Conservation (phyloP, 805 yeast species). For the Candida oleophila region DNA sequence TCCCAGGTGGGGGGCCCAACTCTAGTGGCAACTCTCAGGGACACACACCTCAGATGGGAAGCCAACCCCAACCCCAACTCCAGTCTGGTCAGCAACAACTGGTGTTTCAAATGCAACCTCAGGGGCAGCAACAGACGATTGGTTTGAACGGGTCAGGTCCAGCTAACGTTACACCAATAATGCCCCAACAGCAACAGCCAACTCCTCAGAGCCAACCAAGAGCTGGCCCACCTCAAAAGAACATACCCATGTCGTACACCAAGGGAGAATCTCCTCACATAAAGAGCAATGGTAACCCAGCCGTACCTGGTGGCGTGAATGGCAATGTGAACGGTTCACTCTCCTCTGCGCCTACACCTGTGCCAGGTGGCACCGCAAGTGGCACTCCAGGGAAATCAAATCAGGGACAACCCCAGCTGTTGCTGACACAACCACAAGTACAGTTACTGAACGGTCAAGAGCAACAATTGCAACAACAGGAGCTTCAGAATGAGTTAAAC, state of each 20-base stretch:
- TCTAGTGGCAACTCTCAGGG: conserved; percentile 22
- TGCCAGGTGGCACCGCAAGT: conserved; percentile 3
- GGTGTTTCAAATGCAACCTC: conserved; percentile 5
- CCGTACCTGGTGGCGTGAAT: conserved; percentile 4
- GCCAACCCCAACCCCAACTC: conserved; percentile 18
- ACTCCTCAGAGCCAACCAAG: conserved; percentile 20
- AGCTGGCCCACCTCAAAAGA: conserved; percentile 10
- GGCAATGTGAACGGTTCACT: conserved; percentile 4
- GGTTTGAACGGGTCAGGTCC: conserved; percentile 12
- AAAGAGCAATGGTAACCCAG: conserved; percentile 1
- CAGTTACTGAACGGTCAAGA: background rate
- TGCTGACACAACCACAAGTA: background rate
- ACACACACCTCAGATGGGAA: conserved; percentile 31
- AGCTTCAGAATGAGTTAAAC: conserved; percentile 28
- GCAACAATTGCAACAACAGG: conserved; percentile 11
- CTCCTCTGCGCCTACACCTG: conserved; percentile 7
- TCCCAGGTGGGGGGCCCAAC: conserved; percentile 12
- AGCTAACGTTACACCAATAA: conserved; percentile 19
- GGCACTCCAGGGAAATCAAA: background rate
- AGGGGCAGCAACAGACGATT: conserved; percentile 5
- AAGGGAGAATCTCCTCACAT: background rate
- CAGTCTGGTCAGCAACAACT: background rate
- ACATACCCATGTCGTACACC: background rate
- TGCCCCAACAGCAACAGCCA: conserved; percentile 27
- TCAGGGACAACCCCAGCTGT: conserved; percentile 1